Evolutionary conservation across 1,284 basidiomycete genomes (phyloP).

Genomic region (Anthracocystis walkeri): DNA sequence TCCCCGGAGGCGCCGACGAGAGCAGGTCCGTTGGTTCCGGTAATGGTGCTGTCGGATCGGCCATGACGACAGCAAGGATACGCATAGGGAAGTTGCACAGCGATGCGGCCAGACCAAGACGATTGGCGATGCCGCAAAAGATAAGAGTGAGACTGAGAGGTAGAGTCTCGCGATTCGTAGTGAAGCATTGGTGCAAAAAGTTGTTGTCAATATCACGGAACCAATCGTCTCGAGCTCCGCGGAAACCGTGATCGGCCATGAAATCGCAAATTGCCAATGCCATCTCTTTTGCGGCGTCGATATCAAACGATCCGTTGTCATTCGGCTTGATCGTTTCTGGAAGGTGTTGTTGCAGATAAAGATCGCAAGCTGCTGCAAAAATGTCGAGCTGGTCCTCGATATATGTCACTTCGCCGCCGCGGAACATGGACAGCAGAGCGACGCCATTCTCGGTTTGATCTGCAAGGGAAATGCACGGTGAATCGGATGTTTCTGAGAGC

Average conservation of each 20-base stretch:
- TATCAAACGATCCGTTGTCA: neutral
- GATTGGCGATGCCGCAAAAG: conserved; percentile 51
- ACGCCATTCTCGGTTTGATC: conserved; percentile 33
- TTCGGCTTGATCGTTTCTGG: neutral
- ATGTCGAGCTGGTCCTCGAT: conserved; percentile 45
- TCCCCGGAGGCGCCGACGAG: conserved; percentile 5
- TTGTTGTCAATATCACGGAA: conserved; percentile 54
- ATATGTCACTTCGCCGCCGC: conserved; percentile 37
- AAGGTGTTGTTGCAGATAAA: conserved; percentile 37
- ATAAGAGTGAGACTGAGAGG: conserved; percentile 48
- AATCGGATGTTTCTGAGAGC: neutral
- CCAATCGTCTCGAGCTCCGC: conserved; percentile 23
- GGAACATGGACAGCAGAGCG: conserved; percentile 46
- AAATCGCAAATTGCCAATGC: conserved; percentile 48
- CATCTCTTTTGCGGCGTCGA: conserved; percentile 21
- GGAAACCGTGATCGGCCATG: conserved; percentile 41
- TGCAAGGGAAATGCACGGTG: neutral
- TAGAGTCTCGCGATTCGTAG: conserved; percentile 49
- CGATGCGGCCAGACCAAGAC: conserved; percentile 45
- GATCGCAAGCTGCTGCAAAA: conserved; percentile 47
- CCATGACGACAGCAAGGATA: conserved; percentile 42
- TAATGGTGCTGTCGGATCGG: conserved; percentile 11
- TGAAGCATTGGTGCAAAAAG: conserved; percentile 50
- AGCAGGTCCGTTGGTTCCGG: conserved; percentile 10
- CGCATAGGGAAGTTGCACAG: conserved; percentile 51